A percentile compares a stretch with the other conserved stretches of the same genome.
phyloP scores from a whole-genome alignment of 148 eudicot genomes.

The Euryodendron excelsum region DNA sequence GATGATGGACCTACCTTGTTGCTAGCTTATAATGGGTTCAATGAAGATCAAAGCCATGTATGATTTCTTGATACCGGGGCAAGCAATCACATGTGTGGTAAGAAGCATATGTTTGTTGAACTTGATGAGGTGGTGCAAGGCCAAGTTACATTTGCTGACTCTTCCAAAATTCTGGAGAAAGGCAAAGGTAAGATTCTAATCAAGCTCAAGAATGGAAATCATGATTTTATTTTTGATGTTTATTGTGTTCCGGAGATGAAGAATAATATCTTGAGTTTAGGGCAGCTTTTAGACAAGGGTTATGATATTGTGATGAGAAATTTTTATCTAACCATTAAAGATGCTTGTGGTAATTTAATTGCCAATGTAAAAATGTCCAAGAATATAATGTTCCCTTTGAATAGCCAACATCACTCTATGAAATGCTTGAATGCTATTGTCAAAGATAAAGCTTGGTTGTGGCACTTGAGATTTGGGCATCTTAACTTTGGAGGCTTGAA shows the following conservation, averaged over 20 bases:
- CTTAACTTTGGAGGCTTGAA: not conserved
- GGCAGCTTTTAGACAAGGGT: constrained; percentile 1
- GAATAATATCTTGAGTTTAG: not conserved
- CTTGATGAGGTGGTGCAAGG: no score
- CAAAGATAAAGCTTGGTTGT: not conserved
- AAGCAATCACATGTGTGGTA: no score
- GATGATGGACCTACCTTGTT: no score
- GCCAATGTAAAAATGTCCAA: not conserved
- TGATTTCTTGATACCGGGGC: no score
- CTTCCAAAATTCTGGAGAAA: no score
- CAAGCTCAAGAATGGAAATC: not conserved
- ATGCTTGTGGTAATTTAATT: not conserved
- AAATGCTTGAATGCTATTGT: not conserved
- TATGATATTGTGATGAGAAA: not conserved
- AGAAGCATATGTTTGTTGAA: no score
- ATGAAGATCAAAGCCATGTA: no score
- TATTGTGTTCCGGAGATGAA: not conserved
- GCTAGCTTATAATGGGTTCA: no score
- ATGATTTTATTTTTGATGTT: not conserved
- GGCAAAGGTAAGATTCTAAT: no score
- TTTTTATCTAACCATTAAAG: not conserved
- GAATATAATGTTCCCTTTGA: not conserved
- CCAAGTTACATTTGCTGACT: no score
- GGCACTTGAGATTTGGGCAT: constrained; percentile 4
- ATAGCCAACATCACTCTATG: not conserved